phyloP scores from a whole-genome alignment of 2,329 filamentous ascomycete species.

The Bipolaris zeicola region DNA sequence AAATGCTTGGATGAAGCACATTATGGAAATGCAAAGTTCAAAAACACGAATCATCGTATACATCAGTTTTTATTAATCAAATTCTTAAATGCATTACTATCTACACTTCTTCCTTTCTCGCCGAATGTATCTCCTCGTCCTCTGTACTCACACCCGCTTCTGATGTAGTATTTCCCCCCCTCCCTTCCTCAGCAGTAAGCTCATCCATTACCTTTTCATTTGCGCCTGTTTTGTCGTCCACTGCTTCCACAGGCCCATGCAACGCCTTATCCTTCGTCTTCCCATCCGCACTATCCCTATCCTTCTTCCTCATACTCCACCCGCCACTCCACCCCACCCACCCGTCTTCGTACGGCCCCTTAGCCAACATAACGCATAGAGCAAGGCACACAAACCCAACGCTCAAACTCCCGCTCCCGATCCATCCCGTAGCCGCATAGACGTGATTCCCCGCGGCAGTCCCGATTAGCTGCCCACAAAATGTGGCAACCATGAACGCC shows the following conservation, averaged over 20 bases:
- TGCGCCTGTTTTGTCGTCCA: conserved; percentile 29
- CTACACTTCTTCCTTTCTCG: neutral
- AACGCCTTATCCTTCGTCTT: conserved; percentile 35
- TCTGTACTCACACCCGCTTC: neutral
- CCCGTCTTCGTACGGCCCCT: conserved; percentile 62
- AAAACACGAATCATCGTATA: neutral
- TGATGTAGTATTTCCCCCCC: conserved; percentile 27
- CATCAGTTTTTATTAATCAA: neutral
- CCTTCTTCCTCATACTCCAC: conserved; percentile 56
- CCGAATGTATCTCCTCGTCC: neutral
- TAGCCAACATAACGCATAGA: conserved; percentile 53
- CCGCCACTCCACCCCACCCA: conserved; percentile 68
- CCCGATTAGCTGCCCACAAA: conserved; percentile 76
- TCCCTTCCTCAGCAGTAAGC: conserved; percentile 39
- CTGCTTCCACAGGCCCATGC: conserved; percentile 15
- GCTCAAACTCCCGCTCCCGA: conserved; percentile 61
- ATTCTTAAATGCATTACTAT: neutral
- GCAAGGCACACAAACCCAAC: conserved; percentile 60
- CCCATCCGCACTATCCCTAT: conserved; percentile 49
- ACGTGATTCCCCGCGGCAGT: conserved; percentile 60
- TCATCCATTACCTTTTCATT: conserved; percentile 30
- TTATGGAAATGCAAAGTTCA: neutral
- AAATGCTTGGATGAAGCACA: neutral
- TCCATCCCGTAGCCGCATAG: conserved; percentile 63
- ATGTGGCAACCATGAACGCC: conserved; percentile 78